Evolutionary conservation across 169 alveolate species (phyloP).

Genomic region (Babesia bovis): DNA sequence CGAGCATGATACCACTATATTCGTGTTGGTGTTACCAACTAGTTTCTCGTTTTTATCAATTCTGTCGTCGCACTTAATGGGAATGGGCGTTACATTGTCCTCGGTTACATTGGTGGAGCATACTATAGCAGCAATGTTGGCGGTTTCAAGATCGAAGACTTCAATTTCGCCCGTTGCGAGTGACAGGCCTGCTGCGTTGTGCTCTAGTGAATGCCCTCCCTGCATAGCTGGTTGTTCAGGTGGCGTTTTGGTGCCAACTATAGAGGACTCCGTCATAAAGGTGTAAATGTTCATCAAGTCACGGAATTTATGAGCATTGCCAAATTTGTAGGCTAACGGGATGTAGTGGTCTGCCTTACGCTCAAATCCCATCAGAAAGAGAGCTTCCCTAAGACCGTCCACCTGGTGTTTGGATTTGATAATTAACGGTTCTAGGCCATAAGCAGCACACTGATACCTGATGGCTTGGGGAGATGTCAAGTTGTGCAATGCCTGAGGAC

Average conservation of each 20-base stretch:
- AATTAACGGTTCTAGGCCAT: conserved; percentile 86
- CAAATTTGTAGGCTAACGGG: conserved; percentile 85
- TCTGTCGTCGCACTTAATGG: conserved; percentile 58
- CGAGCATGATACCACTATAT: conserved; percentile 81
- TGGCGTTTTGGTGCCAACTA: conserved; percentile 3
- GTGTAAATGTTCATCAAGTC: conserved; percentile 74
- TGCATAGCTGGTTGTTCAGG: neutral
- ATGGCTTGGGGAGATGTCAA: conserved; percentile 78
- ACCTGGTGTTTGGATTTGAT: conserved; percentile 77
- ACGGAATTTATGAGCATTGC: conserved; percentile 80
- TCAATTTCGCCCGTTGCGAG: conserved; percentile 78
- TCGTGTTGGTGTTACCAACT: conserved; percentile 79
- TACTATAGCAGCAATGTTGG: conserved; percentile 82
- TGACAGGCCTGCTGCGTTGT: conserved; percentile 83
- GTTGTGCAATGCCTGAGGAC: conserved; percentile 55
- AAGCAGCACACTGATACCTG: conserved; percentile 81
- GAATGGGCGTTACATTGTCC: conserved; percentile 68
- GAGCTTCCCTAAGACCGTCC: conserved; percentile 75
- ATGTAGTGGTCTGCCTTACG: conserved; percentile 77
- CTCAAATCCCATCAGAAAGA: conserved; percentile 79
- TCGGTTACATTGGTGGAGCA: conserved; percentile 85
- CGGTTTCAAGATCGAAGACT: conserved; percentile 79
- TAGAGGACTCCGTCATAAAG: conserved; percentile 34
- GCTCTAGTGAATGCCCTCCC: conserved; percentile 4
- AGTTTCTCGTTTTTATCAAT: conserved; percentile 41